A percentile compares a stretch with the other conserved stretches of the same genome.
Evolutionary conservation across 2,329 filamentous ascomycete genomes (phyloP).

Genomic region (Paramyrothecium roridum): DNA sequence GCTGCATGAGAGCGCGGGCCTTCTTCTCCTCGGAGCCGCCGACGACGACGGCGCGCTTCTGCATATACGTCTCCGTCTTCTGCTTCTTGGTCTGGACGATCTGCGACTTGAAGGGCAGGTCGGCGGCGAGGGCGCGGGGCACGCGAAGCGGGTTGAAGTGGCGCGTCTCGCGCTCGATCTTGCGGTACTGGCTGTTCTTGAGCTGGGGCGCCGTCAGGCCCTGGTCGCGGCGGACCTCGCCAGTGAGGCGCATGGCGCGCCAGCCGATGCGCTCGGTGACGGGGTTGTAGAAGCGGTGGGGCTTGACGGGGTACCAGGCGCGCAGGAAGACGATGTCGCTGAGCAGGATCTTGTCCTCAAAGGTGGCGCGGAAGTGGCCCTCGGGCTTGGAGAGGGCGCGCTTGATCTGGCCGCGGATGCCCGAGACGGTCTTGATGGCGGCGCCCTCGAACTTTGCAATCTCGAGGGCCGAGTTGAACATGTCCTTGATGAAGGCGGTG

Average conservation of each 20-base stretch:
- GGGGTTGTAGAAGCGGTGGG: slow-evolving; percentile 94
- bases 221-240: slow-evolving; percentile 78
- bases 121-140: slow-evolving; percentile 75
- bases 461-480: slow-evolving; percentile 91
- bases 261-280: slow-evolving; percentile 92
- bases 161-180: slow-evolving; percentile 61
- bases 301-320: slow-evolving; percentile 95
- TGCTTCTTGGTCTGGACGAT: slow-evolving; percentile 79
- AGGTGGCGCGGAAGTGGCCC: slow-evolving; percentile 93
- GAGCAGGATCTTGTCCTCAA: slow-evolving; percentile 97
- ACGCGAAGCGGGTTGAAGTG: slow-evolving; percentile 79
- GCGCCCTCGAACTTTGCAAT: slow-evolving; percentile 98
- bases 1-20: slow-evolving; percentile 85
- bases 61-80: slow-evolving; percentile 80
- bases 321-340: slow-evolving; percentile 94
- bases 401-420: slow-evolving; percentile 95
- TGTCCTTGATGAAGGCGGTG: slow-evolving; percentile 97
- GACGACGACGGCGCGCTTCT: slow-evolving; percentile 89
- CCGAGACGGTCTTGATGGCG: slow-evolving; percentile 91
- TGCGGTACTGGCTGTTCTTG: slow-evolving; percentile 82
- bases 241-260: slow-evolving; percentile 91
- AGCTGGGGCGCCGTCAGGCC: slow-evolving; percentile 72
- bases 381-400: slow-evolving; percentile 89
- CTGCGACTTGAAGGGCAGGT: slow-evolving; percentile 90
- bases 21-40: slow-evolving; percentile 84